Conservation (phyloP, 768 basidiomycete genomes). For the Coprinopsis cinerea region DNA sequence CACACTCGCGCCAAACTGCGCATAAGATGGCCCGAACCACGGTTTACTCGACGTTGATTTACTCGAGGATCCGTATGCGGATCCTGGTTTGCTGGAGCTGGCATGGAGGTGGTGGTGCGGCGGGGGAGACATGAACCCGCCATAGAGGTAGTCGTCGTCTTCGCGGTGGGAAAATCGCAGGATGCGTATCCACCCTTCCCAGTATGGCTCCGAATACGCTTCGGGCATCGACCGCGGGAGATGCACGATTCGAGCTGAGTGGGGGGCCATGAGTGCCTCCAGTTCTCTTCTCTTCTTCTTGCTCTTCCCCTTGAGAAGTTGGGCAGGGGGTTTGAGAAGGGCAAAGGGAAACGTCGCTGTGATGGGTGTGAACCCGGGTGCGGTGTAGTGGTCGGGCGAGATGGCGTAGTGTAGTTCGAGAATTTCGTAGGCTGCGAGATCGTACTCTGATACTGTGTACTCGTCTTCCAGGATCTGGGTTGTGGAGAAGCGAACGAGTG, state of each 20-base stretch:
- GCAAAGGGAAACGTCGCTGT: slow-evolving; percentile 13
- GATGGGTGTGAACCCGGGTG: slow-evolving; percentile 10
- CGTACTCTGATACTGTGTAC: slow-evolving; percentile 49
- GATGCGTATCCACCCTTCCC: slow-evolving; percentile 47
- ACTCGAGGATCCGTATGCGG: no score
- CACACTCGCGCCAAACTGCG: slow-evolving; percentile 2
- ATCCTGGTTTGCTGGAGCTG: no score
- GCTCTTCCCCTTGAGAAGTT: slow-evolving; percentile 6
- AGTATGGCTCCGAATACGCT: slow-evolving; percentile 51
- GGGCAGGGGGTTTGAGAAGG: slow-evolving; percentile 9
- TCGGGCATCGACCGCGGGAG: slow-evolving; percentile 8
- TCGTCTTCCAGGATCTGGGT: slow-evolving; percentile 70
- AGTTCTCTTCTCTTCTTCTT: slow-evolving; percentile 7
- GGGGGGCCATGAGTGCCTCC: slow-evolving; percentile 1
- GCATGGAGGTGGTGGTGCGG: no score
- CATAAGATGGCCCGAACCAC: neutral
- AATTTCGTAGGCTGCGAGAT: slow-evolving; percentile 55
- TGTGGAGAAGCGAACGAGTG: slow-evolving; percentile 60
- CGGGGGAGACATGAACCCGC: no score
- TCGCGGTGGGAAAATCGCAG: slow-evolving; percentile 36
- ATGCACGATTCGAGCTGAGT: slow-evolving; percentile 21
- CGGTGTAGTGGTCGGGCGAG: slow-evolving; percentile 9
- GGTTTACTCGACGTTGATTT: no score
- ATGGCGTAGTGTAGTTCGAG: slow-evolving; percentile 55
- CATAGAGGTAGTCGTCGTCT: slow-evolving; percentile 6